A percentile compares a stretch with the other conserved stretches of the same genome.
Conservation (phyloP, 2,329 filamentous ascomycete genomes). For the Dryadomyces quercivorus region DNA sequence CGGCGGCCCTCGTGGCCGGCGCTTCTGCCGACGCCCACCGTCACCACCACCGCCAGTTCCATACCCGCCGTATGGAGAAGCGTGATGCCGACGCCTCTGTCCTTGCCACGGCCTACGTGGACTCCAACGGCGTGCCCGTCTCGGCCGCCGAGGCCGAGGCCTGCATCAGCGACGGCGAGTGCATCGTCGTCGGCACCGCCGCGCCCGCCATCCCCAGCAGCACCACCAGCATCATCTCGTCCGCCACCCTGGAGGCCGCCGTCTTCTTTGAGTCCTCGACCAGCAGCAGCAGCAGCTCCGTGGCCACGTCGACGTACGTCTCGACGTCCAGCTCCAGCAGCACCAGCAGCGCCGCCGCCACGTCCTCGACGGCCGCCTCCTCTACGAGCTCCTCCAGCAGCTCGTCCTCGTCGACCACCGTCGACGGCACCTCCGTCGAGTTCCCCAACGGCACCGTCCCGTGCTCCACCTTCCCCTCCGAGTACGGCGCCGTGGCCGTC, state of each 20-base stretch:
- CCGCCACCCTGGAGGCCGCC: constrained; percentile 18
- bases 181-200: constrained; percentile 50
- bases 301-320: constrained; percentile 31
- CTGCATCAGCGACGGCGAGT: constrained; percentile 61
- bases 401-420: background rate
- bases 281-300: constrained; percentile 9
- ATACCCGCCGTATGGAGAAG: background rate
- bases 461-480: constrained; percentile 64
- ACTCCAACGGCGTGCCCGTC: constrained; percentile 53
- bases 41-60: constrained; percentile 45
- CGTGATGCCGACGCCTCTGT: constrained; percentile 23
- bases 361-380: background rate
- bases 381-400: background rate
- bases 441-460: constrained; percentile 66
- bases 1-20: constrained; percentile 38
- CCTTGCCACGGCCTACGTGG: constrained; percentile 50
- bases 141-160: constrained; percentile 51
- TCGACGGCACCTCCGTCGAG: constrained; percentile 43
- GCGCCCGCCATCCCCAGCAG: constrained; percentile 21
- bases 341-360: constrained; percentile 17
- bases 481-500: constrained; percentile 66
- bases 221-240: constrained; percentile 18
- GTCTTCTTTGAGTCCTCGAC: constrained; percentile 39
- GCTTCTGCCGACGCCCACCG: constrained; percentile 39
- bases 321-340: constrained; percentile 44